Conservation (phyloP, 139 green algal species). For the Closterium sp. region DNA sequence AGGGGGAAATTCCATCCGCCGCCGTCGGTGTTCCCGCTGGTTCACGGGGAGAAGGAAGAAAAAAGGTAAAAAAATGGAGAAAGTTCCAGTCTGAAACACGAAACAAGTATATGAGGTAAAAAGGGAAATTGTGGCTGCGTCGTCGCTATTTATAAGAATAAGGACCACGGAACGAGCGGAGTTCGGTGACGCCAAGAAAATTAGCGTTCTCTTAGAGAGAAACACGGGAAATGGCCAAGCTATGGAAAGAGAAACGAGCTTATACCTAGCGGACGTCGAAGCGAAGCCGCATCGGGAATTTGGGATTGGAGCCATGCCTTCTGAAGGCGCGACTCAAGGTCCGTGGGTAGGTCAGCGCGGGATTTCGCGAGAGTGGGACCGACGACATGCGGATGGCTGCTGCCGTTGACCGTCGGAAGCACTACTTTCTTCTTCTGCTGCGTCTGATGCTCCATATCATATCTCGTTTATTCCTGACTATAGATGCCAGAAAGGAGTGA, state of each 20-base stretch:
- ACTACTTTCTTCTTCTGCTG: background rate
- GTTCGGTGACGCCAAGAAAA: too few species aligned
- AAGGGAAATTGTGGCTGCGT: too few species aligned
- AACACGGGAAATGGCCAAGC: too few species aligned
- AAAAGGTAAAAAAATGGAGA: too few species aligned
- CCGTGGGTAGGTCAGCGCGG: conserved; percentile 4
- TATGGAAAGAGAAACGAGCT: too few species aligned
- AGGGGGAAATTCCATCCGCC: background rate
- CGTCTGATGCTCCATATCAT: background rate
- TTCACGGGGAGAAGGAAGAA: background rate
- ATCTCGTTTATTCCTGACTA: too few species aligned
- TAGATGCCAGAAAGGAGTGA: too few species aligned
- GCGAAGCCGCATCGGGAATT: background rate
- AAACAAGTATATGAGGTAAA: too few species aligned
- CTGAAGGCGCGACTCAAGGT: conserved; percentile 18
- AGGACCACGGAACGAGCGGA: too few species aligned
- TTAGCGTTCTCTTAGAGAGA: too few species aligned
- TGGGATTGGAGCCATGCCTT: conserved; percentile 4
- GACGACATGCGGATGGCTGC: background rate
- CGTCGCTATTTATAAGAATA: too few species aligned
- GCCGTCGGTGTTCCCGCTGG: background rate
- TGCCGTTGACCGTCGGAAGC: background rate
- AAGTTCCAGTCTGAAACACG: too few species aligned
- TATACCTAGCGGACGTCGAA: background rate
- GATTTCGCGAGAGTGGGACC: background rate